These are phyloP conservation scores for Xylariaceae sp. DNA, from an alignment of 2,329 filamentous ascomycete species.

Conservation along the genomic window DNA sequence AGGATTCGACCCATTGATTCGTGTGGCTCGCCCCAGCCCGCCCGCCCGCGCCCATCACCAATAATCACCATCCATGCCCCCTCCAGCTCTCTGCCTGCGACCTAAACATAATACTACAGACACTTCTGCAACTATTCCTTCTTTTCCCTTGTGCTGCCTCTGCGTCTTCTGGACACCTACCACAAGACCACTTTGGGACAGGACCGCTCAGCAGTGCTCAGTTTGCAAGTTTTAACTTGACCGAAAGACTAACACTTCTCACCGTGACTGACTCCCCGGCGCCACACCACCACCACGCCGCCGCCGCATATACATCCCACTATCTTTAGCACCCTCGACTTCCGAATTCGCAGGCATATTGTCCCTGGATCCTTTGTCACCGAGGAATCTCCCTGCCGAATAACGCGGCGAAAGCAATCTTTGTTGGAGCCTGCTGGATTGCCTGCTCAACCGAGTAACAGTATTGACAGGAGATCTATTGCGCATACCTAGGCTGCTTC, in stretches of 20 bases:
- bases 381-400: slow-evolving; percentile 1
- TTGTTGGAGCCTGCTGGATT: slow-evolving; percentile 5
- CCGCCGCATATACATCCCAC: too few relatives aligned
- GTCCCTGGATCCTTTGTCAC: background rate
- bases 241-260: too few relatives aligned
- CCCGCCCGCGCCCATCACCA: background rate
- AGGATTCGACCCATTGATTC: slow-evolving; percentile 15
- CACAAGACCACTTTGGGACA: background rate
- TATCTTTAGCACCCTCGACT: background rate
- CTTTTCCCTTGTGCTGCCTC: slow-evolving; percentile 3
- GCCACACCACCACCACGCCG: too few relatives aligned
- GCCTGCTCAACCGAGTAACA: too few relatives aligned
- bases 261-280: too few relatives aligned
- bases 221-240: too few relatives aligned
- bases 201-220: background rate
- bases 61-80: background rate
- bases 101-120: slow-evolving; percentile 9
- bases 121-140: slow-evolving; percentile 19
- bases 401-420: background rate
- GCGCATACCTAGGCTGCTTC: background rate
- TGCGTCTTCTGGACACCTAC: too few relatives aligned
- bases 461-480: background rate
- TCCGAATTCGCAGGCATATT: slow-evolving; percentile 18
- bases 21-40: slow-evolving; percentile 8
- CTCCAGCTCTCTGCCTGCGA: slow-evolving; percentile 1